Conservation (phyloP, 1,284 basidiomycete genomes). For the Ceraceosorus bombacis region DNA sequence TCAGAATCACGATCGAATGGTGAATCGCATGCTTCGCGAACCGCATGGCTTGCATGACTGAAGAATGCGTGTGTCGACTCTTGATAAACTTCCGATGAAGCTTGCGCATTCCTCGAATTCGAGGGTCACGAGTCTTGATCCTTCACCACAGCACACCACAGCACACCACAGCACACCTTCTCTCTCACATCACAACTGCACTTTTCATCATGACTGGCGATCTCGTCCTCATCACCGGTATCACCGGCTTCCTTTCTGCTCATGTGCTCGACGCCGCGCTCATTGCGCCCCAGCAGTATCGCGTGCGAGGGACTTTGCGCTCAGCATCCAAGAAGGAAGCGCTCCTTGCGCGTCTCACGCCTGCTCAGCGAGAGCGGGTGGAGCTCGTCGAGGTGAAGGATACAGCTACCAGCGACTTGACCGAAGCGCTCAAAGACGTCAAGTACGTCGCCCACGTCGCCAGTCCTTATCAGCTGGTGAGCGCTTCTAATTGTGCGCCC, state of each 20-base stretch:
- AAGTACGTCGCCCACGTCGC: constrained; percentile 25
- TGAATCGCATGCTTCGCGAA: no score
- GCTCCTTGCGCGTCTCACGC: constrained; percentile 23
- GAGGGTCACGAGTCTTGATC: no score
- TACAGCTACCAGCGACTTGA: constrained; percentile 43
- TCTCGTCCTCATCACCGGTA: constrained; percentile 35
- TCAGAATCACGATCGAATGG: no score
- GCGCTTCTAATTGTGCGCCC: background rate
- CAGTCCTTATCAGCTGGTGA: constrained; percentile 36
- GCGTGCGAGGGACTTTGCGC: constrained; percentile 37
- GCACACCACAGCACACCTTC: no score
- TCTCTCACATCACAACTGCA: no score
- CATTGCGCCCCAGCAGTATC: constrained; percentile 26
- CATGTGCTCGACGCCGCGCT: constrained; percentile 37
- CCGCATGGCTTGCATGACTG: no score
- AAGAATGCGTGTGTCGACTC: no score
- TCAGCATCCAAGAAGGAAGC: constrained; percentile 29
- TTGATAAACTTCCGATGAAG: no score
- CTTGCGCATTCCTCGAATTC: no score
- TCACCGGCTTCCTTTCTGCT: constrained; percentile 37
- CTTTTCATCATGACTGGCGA: no score
- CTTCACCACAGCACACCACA: no score
- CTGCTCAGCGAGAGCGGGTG: constrained; percentile 23
- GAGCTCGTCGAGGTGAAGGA: constrained; percentile 44
- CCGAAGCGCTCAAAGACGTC: constrained; percentile 40